Evolutionary conservation across 345 rosid species (phyloP).

Genomic region (Brassica rapa): DNA sequence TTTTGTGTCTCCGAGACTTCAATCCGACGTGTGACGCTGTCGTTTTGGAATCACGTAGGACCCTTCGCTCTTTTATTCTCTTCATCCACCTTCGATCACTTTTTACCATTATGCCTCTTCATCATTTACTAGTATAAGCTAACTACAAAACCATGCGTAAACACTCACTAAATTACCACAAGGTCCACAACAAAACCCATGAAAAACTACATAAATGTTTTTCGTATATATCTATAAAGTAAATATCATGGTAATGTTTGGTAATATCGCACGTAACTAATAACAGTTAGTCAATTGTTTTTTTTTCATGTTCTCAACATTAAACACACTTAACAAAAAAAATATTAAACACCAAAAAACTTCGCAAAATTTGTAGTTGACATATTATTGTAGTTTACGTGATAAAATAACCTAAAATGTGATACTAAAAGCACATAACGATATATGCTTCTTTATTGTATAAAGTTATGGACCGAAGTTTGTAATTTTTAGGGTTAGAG

Average conservation of each 20-base stretch:
- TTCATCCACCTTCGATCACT: constrained; percentile 40
- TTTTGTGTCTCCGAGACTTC: constrained; percentile 48
- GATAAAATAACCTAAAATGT: neutral
- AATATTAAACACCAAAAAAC: neutral
- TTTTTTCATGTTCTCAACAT: neutral
- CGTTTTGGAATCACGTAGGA: constrained; percentile 82
- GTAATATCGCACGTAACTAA: neutral
- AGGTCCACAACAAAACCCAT: neutral
- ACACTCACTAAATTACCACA: neutral
- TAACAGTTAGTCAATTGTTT: neutral
- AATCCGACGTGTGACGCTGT: constrained; percentile 79
- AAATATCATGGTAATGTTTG: neutral
- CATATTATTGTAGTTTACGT: neutral
- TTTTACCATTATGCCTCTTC: constrained; percentile 14
- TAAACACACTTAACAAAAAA: neutral
- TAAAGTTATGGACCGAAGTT: too few species aligned
- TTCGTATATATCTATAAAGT: neutral
- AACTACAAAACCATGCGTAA: neutral
- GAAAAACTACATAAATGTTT: neutral
- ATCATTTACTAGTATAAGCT: neutral
- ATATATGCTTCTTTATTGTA: neutral
- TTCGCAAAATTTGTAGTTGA: neutral
- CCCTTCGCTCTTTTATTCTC: constrained; percentile 46
- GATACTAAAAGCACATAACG: neutral
- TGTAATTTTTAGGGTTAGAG: too few species aligned